Evolutionary conservation across 345 rosid species (phyloP), one percentile per base, ranked within the genome.

Genomic region (Sisymbrium altissimum): DNA sequence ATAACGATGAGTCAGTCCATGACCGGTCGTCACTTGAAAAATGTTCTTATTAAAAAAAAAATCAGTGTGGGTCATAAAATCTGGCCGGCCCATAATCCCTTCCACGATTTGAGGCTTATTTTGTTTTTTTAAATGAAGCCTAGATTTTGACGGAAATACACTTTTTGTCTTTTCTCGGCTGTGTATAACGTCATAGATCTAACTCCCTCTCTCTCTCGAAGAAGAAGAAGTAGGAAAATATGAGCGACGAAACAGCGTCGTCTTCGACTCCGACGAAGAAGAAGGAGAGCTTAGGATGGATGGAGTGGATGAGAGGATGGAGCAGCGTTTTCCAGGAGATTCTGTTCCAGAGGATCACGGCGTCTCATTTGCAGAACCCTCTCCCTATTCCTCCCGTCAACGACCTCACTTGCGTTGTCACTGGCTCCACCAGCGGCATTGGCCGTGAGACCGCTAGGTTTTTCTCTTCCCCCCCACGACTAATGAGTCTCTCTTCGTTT

Each of bases 351-450:
- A 87, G 98, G 71, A 90, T 95, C 68, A 72, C 79, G 48, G 97
- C 97, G 2, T 86, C 93, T 78, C 93, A 90, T 78, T 81, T 95
- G 76, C 77, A 81, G 56, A 87, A 86, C 60, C 99, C 97, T 61
- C 76, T 95, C 57, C 87, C 97, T 36, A 75, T 92, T 70, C 99
- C 97, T 72, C 91, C 97, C 9, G 59, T 88, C 64, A 81, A 85
- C 71, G 85, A 86, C 64, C 86, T 88, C 78, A 88, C 97, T 46
- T 90, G 88, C 83, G 78, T 95, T 73, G 93, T 95, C 67, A 95
- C 99, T 41, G 99, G 99, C 62, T 90, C 96, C 78, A 92, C 99
- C 64, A 95, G 97, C 66, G 99, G 97, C 86, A 95, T 95, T 83
- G 99, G 97, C 82, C 84, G 78, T 33, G 92, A 89, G 82, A 92